A percentile compares a stretch with the other conserved stretches of the same genome.
phyloP scores from a whole-genome alignment of 768 basidiomycete species.

The Pulveroboletus sp. region DNA sequence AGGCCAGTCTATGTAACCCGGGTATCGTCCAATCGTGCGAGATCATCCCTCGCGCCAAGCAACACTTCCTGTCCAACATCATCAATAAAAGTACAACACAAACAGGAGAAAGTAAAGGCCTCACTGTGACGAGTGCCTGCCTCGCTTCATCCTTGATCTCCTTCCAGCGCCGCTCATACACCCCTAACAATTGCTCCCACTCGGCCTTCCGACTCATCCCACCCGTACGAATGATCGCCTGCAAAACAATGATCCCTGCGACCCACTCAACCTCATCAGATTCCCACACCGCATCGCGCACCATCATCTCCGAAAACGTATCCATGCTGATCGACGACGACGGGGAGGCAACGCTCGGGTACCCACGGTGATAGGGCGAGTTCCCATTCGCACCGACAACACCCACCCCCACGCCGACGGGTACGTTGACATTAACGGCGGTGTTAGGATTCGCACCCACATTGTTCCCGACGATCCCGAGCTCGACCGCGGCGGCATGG shows the following conservation, averaged over 20 bases:
- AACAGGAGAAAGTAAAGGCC: constrained; percentile 8
- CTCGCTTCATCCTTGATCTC: constrained; percentile 67
- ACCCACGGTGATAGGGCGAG: constrained; percentile 31
- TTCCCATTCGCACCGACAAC: constrained; percentile 12
- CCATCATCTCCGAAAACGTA: constrained; percentile 59
- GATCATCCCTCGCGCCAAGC: constrained; percentile 51
- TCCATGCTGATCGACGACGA: constrained; percentile 28
- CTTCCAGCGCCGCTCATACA: constrained; percentile 66
- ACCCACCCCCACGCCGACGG: neutral
- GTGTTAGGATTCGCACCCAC: neutral
- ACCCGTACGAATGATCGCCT: constrained; percentile 55
- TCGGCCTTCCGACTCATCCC: constrained; percentile 49
- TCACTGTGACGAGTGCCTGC: constrained; percentile 58
- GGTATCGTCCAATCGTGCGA: constrained; percentile 41
- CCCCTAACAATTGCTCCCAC: constrained; percentile 52
- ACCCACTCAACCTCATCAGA: constrained; percentile 68
- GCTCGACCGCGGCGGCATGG: constrained; percentile 61
- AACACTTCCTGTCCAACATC: constrained; percentile 43
- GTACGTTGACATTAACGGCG: too few species aligned
- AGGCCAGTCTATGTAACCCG: constrained; percentile 2
- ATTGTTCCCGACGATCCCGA: constrained; percentile 41
- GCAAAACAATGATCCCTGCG: constrained; percentile 56
- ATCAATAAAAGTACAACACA: constrained; percentile 1
- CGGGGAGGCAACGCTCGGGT: constrained; percentile 32
- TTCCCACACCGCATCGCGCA: constrained; percentile 66